Evolutionary conservation across 208 protist species (phyloP), one percentile per base, ranked within the genome.

Genomic region (Vickermania spadyakhi): DNA sequence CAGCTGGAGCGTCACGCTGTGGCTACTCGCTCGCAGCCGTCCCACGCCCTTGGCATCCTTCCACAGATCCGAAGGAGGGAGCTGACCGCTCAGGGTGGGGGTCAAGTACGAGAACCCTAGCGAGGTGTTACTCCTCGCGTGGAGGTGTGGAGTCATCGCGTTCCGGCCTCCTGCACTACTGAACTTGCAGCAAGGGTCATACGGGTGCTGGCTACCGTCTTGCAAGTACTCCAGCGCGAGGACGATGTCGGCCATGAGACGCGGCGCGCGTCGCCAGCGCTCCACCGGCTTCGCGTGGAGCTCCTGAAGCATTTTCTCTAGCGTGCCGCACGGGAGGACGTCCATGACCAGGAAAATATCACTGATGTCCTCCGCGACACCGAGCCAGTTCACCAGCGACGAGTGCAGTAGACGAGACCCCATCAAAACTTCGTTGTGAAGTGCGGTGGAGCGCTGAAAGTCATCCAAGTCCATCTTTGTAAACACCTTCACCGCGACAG

Each of bases 331-430:
- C 64, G 87, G 80, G 18, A 79, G 77, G 21, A 87, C 29, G 52
- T 94, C 88, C 79, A 94, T 90, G 28, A 92, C 79, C 13, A 94
- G 61, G 36, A 74, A 76, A 25, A 91, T 58, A 30, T 83, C 59
- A 4, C 72, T 54, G 0, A 55, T 70, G 29, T 86, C 79, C 64
- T 92, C 79, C 14, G 72, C 58, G 1, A 88, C 72, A 50, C 84
- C 88, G 52, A 80, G 75, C 21, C 83, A 56, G 71, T 83, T 74
- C 27, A 92, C 68, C 25, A 94, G 56, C 53, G 64, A 87, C 23
- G 81, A 70, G 70, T 94, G 88, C 28, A 65, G 50, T 14, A 94
- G 79, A 26, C 72, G 71, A 28, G 60, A 66, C 23, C 71, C 72
- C 58, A 94, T 70, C 45, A 74, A 67, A 49, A 92, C 52, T 66